Evolutionary conservation across 257 asterid species (phyloP).

Genomic region (Nicotiana undulata): DNA sequence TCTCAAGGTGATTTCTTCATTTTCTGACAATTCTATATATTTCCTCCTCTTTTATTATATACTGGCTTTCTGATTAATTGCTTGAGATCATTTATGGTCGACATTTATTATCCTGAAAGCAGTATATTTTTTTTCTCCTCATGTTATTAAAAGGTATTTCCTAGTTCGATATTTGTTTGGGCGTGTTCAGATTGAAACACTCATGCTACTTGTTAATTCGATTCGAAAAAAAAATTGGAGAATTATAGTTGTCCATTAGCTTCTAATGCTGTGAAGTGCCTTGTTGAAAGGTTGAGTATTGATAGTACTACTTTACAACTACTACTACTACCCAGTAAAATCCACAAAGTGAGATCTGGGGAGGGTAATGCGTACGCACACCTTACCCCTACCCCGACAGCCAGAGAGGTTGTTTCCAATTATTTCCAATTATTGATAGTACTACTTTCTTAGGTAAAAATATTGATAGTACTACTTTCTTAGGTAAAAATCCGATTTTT

Average conservation of each 20-base stretch:
- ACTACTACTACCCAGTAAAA: no score
- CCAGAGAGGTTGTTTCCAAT: no score
- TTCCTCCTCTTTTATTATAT: not conserved
- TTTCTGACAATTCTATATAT: not conserved
- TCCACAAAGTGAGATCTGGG: no score
- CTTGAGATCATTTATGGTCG: not conserved
- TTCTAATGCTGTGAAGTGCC: no score
- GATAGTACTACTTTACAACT: no score
- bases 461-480: no score
- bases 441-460: no score
- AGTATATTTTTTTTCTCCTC: not conserved
- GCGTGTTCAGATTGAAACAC: not conserved
- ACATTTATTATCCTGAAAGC: not conserved
- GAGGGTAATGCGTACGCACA: no score
- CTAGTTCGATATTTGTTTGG: not conserved
- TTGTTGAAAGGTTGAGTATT: no score
- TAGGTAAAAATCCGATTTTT: not conserved
- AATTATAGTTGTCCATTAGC: not conserved
- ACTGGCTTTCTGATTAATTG: not conserved
- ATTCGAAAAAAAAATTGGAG: not conserved
- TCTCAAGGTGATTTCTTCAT: conserved; percentile 19
- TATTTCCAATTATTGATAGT: no score
- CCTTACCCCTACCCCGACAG: no score
- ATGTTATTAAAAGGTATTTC: not conserved
- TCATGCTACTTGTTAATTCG: not conserved